Conservation (phyloP, 495 filamentous ascomycete genomes). For the Aspergillus campestris region DNA sequence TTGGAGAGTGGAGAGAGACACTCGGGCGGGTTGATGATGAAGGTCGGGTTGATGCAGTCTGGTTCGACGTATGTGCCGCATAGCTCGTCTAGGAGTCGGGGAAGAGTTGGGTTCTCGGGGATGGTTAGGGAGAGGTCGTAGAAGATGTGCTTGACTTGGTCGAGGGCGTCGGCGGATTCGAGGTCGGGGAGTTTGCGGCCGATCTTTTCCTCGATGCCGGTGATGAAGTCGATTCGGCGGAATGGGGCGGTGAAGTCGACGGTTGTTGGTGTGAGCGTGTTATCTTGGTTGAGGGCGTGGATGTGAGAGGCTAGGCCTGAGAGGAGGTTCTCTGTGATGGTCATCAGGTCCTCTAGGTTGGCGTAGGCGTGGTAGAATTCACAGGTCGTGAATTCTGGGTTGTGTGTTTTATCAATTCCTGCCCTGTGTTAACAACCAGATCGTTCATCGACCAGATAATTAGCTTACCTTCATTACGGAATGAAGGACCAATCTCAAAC, state of each 20-base stretch:
- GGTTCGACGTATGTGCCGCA: conserved; percentile 67
- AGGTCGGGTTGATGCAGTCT: conserved; percentile 62
- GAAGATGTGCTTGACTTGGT: conserved; percentile 51
- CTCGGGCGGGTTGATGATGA: conserved; percentile 86
- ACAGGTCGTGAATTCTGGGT: conserved; percentile 94
- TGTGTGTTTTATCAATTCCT: conserved; percentile 83
- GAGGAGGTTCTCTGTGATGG: conserved; percentile 61
- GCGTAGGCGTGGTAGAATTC: conserved; percentile 92
- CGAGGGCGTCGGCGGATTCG: conserved; percentile 39
- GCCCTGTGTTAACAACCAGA: background rate
- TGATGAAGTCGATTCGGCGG: conserved; percentile 69
- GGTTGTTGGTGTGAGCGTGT: conserved; percentile 42
- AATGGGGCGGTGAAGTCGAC: conserved; percentile 54
- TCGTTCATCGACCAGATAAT: background rate
- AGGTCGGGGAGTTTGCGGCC: conserved; percentile 63
- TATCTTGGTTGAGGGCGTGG: conserved; percentile 36
- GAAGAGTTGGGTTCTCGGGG: conserved; percentile 52
- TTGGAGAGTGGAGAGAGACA: conserved; percentile 89
- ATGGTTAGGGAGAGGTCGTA: conserved; percentile 39
- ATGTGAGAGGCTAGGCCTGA: conserved; percentile 47
- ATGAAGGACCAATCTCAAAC: conserved; percentile 89
- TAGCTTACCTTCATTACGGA: conserved; percentile 77
- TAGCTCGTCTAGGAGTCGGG: conserved; percentile 81
- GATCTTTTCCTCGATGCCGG: conserved; percentile 60
- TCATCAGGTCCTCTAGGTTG: conserved; percentile 66